phyloP scores from a whole-genome alignment of 1,284 basidiomycete genomes.

The Nidula niveotomentosa region DNA sequence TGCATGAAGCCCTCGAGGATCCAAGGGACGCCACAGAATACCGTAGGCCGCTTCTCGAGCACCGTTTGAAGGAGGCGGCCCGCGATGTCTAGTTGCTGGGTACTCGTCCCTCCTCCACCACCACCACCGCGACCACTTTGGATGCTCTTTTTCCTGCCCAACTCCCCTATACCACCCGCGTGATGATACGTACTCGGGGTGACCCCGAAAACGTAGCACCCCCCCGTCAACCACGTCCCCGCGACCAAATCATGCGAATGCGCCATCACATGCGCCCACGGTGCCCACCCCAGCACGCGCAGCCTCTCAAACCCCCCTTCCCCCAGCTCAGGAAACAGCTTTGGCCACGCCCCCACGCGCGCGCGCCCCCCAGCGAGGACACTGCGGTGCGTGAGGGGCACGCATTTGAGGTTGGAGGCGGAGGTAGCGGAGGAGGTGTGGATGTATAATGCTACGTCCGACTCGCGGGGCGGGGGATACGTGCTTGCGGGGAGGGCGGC shows the following conservation, averaged over 20 bases:
- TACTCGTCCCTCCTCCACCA: too few relatives aligned
- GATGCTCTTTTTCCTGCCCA: too few relatives aligned
- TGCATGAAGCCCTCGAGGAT: conserved; percentile 22
- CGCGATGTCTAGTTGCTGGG: too few relatives aligned
- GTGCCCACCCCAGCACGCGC: conserved; percentile 30
- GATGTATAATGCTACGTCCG: conserved; percentile 21
- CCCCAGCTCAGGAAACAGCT: conserved; percentile 14
- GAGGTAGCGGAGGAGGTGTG: conserved; percentile 33
- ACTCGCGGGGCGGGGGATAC: too few relatives aligned
- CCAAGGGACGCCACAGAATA: conserved; percentile 26
- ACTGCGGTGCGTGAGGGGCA: conserved; percentile 26
- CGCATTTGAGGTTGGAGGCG: conserved; percentile 29
- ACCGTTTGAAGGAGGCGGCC: too few relatives aligned
- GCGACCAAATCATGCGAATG: conserved; percentile 23
- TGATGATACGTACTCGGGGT: conserved; percentile 22
- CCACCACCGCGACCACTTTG: too few relatives aligned
- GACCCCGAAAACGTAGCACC: conserved; percentile 29
- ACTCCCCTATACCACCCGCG: too few relatives aligned
- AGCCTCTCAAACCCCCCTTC: conserved; percentile 2
- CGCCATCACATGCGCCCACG: conserved; percentile 30
- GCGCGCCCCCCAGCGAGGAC: conserved; percentile 19
- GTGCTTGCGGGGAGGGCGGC: too few relatives aligned
- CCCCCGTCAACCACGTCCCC: conserved; percentile 20
- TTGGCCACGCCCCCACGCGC: conserved; percentile 20
- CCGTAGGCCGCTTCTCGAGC: conserved; percentile 6